Evolutionary conservation across 805 yeast species (phyloP).

Genomic region (Candida sphagnicola): DNA sequence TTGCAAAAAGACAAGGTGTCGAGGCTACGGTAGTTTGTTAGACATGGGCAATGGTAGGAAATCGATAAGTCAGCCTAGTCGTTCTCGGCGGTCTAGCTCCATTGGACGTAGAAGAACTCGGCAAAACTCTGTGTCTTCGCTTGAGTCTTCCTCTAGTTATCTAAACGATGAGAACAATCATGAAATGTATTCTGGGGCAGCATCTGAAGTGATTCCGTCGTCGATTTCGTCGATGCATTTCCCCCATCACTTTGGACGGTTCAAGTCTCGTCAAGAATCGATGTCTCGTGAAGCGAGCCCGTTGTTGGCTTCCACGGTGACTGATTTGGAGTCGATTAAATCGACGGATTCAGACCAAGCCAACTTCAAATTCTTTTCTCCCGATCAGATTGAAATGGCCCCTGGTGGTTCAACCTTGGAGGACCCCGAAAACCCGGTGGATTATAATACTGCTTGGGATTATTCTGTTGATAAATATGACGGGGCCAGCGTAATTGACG

Average conservation of each 20-base stretch:
- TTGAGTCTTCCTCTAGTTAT: slow-evolving; percentile 22
- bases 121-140: slow-evolving; percentile 29
- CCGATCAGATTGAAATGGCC: slow-evolving; percentile 80
- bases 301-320: slow-evolving; percentile 20
- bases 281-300: slow-evolving; percentile 33
- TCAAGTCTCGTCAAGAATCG: slow-evolving; percentile 16
- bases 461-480: slow-evolving; percentile 47
- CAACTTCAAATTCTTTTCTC: slow-evolving; percentile 76
- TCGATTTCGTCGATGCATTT: slow-evolving; percentile 76
- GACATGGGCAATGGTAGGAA: slow-evolving; percentile 5
- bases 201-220: slow-evolving; percentile 70
- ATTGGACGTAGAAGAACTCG: slow-evolving; percentile 16
- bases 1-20: too few species aligned
- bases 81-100: slow-evolving; percentile 20
- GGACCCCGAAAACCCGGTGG: slow-evolving; percentile 52
- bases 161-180: slow-evolving; percentile 55
- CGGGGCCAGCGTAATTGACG: slow-evolving; percentile 11
- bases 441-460: slow-evolving; percentile 76
- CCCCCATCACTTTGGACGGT: slow-evolving; percentile 47
- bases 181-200: slow-evolving; percentile 77
- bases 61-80: background rate
- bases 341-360: slow-evolving; percentile 30
- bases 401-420: slow-evolving; percentile 82
- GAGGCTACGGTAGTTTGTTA: too few species aligned
- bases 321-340: slow-evolving; percentile 29